Conservation (phyloP, 2,329 filamentous ascomycete species). For the Grosmannia huntii region DNA sequence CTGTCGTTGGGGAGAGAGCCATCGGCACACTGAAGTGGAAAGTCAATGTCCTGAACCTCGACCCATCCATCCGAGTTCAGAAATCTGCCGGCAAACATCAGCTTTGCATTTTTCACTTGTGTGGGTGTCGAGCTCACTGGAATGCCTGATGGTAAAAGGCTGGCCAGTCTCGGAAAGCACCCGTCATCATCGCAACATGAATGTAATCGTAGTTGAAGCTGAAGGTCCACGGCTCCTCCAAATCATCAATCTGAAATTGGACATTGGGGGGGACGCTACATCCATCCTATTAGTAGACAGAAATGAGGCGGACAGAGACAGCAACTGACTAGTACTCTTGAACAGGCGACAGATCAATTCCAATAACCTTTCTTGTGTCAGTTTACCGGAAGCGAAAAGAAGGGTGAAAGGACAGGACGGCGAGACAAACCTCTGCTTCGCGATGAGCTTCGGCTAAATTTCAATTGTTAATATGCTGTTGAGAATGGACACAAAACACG, state of each 20-base stretch:
- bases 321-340: slow-evolving; percentile 14
- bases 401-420: neutral
- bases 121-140: slow-evolving; percentile 7
- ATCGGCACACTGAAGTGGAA: slow-evolving; percentile 19
- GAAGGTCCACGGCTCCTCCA: slow-evolving; percentile 18
- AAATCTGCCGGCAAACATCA: slow-evolving; percentile 9
- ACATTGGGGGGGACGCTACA: slow-evolving; percentile 14
- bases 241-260: slow-evolving; percentile 16
- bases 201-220: slow-evolving; percentile 17
- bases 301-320: neutral
- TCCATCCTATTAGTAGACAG: neutral
- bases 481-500: neutral
- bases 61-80: slow-evolving; percentile 14
- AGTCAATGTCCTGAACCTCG: slow-evolving; percentile 19
- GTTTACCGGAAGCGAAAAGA: neutral
- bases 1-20: slow-evolving; percentile 14
- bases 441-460: slow-evolving; percentile 15
- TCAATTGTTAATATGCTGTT: neutral
- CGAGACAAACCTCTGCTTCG: slow-evolving; percentile 13
- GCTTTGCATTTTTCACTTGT: too few relatives aligned
- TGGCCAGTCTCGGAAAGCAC: slow-evolving; percentile 16
- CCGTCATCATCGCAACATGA: slow-evolving; percentile 17
- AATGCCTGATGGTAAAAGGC: slow-evolving; percentile 14
- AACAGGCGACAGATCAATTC: slow-evolving; percentile 16
- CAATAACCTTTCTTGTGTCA: slow-evolving; percentile 12